Evolutionary conservation across 73 alveolate species (phyloP), one percentile per base, ranked within the genome.

Genomic region (Urostyla sp.): DNA sequence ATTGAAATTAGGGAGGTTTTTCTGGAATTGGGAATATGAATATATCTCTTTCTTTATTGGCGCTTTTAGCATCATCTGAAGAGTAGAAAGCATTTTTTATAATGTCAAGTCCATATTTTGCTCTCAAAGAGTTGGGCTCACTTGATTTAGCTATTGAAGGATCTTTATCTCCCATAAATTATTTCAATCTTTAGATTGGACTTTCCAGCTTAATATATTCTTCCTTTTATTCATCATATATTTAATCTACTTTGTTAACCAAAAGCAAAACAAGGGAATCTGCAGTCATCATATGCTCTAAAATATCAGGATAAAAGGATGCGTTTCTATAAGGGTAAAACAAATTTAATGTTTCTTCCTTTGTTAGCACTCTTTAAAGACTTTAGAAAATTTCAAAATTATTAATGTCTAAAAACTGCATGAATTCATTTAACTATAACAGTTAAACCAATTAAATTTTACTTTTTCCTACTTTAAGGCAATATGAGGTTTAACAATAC

Each of bases 21-120:
- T 93, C 95, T 27, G 99, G 99, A 20, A 96, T 88, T 26, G 98
- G 97, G 52, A 96, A 87, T 76, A 90, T 85, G 89, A 96, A 96
- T 46, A 96, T 80, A 67, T 95, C 98, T 84, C 98, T 92, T 74
- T 96, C 99, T 67, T 95, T 94, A 55, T 96, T 94, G 1, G 99
- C 99, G 36, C 93, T 85, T 0, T 89, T 76, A 48, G 96, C 88
- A 72, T 95, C 96, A 57, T 96, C 98, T 18, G 94, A 45, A 31
- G 98, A 98, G 80, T 88, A 91, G 60, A 96, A 90, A 20, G 95
- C 99, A 91, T 96, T 96, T 76, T 89, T 93, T 6, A 95, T 81
- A 23, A 90, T 35, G 74, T 90, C 93, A 23, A 56, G 67, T 0
- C 99, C 99, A 87, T 90, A 92, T 44, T 59, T 35, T 10, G 96